Evolutionary conservation across 495 filamentous ascomycete genomes (phyloP).

Genomic region (Coniosporium apollinis): DNA sequence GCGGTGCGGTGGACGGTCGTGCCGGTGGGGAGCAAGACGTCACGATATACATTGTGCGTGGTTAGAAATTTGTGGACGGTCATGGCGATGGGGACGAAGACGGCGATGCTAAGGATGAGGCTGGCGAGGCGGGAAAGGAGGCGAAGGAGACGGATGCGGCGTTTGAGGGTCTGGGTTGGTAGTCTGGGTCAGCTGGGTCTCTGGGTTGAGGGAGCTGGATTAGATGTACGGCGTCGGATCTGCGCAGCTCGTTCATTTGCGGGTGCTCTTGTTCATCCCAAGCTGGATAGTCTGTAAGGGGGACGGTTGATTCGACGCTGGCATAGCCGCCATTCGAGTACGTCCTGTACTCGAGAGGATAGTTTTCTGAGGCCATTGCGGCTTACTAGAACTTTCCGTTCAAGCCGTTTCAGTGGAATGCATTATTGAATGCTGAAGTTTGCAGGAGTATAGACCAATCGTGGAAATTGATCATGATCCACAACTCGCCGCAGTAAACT

Average conservation of each 20-base stretch:
- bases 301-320: too few species aligned
- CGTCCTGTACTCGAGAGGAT: not conserved
- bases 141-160: conserved; percentile 6
- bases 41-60: conserved; percentile 5
- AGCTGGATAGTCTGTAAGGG: too few species aligned
- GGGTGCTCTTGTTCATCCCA: too few species aligned
- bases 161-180: conserved; percentile 3
- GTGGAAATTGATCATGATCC: too few species aligned
- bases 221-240: not conserved
- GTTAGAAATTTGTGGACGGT: conserved; percentile 6
- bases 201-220: not conserved
- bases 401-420: too few species aligned
- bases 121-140: conserved; percentile 6
- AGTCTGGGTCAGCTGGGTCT: not conserved
- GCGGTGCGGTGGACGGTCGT: conserved; percentile 6
- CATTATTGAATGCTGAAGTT: too few species aligned
- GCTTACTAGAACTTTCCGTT: too few species aligned
- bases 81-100: conserved; percentile 2
- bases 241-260: not conserved
- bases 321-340: not conserved
- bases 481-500: too few species aligned
- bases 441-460: too few species aligned
- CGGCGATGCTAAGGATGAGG: conserved; percentile 1
- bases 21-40: conserved; percentile 5
- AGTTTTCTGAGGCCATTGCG: too few species aligned